phyloP scores from a whole-genome alignment of 2,329 filamentous ascomycete species.

The Triangularia setosa region DNA sequence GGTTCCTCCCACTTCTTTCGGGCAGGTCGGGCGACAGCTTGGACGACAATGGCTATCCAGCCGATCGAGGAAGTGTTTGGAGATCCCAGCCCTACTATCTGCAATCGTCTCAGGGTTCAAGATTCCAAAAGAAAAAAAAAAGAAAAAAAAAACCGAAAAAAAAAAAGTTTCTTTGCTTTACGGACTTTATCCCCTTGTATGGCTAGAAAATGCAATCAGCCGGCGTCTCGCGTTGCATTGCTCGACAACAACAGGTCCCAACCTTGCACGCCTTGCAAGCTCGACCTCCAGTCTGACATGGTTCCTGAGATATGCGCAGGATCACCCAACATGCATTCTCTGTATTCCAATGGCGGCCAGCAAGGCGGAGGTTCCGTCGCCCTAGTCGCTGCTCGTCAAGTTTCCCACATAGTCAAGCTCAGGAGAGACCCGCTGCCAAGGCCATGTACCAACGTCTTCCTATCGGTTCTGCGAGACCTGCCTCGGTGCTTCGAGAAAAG shows the following conservation, averaged over 20 bases:
- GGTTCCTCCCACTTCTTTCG: background rate
- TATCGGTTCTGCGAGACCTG: background rate
- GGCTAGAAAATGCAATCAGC: constrained; percentile 12
- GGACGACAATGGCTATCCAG: background rate
- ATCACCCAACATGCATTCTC: constrained; percentile 6
- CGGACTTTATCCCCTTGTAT: constrained; percentile 11
- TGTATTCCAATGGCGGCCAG: constrained; percentile 13
- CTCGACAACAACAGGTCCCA: background rate
- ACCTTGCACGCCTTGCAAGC: background rate
- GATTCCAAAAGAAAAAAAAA: too few species aligned
- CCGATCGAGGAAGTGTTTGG: background rate
- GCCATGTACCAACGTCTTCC: background rate
- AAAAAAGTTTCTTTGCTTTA: too few species aligned
- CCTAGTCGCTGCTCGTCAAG: background rate
- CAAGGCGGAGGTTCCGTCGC: background rate
- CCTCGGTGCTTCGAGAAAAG: background rate
- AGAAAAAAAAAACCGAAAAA: too few species aligned
- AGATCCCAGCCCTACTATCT: background rate
- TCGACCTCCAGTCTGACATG: constrained; percentile 12
- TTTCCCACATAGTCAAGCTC: background rate
- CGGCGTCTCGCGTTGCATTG: background rate
- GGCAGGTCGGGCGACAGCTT: background rate
- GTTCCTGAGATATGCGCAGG: constrained; percentile 4
- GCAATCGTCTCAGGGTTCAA: background rate
- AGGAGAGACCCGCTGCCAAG: background rate